Evolutionary conservation across 2,329 filamentous ascomycete species (phyloP).

Genomic region (Xylariaceae sp.): DNA sequence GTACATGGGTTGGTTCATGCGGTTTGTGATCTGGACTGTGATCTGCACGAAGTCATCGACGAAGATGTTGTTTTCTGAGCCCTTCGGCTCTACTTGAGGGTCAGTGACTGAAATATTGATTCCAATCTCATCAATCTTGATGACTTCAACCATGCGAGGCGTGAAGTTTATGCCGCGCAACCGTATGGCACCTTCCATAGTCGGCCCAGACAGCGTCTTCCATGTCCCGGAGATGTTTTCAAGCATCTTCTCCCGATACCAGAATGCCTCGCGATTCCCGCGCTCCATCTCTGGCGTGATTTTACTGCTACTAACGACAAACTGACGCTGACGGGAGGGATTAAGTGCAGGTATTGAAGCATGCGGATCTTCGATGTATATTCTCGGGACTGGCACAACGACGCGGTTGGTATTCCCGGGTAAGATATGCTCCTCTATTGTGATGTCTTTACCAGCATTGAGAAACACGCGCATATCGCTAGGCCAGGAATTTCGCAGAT

Average conservation of each 20-base stretch:
- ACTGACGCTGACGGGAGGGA: constrained; percentile 80
- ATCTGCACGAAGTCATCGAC: constrained; percentile 66
- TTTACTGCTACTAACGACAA: constrained; percentile 78
- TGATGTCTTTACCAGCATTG: constrained; percentile 46
- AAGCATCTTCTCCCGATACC: constrained; percentile 81
- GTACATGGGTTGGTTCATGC: constrained; percentile 61
- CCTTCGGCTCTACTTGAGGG: constrained; percentile 9
- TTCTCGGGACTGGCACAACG: constrained; percentile 68
- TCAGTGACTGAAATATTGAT: constrained; percentile 57
- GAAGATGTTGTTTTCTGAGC: constrained; percentile 28
- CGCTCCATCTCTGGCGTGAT: constrained; percentile 76
- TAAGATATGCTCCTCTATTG: constrained; percentile 54
- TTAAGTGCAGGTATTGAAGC: constrained; percentile 76
- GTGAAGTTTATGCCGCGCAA: constrained; percentile 70
- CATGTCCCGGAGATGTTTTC: constrained; percentile 67
- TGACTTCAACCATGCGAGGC: constrained; percentile 73
- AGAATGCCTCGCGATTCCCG: constrained; percentile 76
- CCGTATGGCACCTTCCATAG: constrained; percentile 65
- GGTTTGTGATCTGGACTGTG: constrained; percentile 68
- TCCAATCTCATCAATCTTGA: constrained; percentile 75
- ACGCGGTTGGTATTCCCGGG: constrained; percentile 69
- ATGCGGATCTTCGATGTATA: constrained; percentile 73
- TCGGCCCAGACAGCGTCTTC: constrained; percentile 52
- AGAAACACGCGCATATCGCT: constrained; percentile 68
- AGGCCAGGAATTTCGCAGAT: constrained; percentile 87